A percentile compares a stretch with the other conserved stretches of the same genome.
Conservation (phyloP, 495 filamentous ascomycete genomes). For the Neurospora africana region DNA sequence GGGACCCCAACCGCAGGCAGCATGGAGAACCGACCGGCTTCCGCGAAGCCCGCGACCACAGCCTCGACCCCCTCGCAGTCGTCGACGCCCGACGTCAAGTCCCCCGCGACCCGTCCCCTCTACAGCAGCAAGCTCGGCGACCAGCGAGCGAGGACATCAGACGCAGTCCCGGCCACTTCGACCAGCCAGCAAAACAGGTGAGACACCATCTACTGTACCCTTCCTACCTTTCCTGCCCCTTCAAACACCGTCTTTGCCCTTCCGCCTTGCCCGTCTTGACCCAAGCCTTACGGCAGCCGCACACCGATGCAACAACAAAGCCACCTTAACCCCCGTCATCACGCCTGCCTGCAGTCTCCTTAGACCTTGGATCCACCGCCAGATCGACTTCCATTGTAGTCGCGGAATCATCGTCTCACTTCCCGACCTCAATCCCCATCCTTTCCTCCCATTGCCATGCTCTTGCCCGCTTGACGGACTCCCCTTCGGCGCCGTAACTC, state of each 20-base stretch:
- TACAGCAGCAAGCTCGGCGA: constrained; percentile 29
- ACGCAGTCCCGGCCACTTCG: constrained; percentile 14
- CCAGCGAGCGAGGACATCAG: constrained; percentile 15
- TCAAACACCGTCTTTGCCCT: constrained; percentile 4
- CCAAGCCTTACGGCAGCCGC: constrained; percentile 6
- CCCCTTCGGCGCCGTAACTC: background rate
- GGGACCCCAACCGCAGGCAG: constrained; percentile 11
- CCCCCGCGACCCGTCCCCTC: constrained; percentile 17
- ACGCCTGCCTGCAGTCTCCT: background rate
- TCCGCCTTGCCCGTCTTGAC: constrained; percentile 7
- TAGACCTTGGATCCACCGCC: background rate
- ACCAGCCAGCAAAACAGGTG: constrained; percentile 18
- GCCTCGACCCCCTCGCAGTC: constrained; percentile 15
- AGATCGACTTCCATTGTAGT: background rate
- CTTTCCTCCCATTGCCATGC: constrained; percentile 5
- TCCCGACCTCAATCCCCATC: background rate
- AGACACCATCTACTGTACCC: constrained; percentile 19
- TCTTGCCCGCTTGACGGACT: background rate
- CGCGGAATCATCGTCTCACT: background rate
- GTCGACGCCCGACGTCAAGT: constrained; percentile 18
- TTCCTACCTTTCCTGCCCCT: constrained; percentile 11
- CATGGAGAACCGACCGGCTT: constrained; percentile 27
- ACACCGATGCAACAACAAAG: constrained; percentile 14
- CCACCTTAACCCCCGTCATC: background rate
- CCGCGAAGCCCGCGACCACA: constrained; percentile 16